Evolutionary conservation across 1,284 basidiomycete genomes (phyloP), one percentile per base, ranked within the genome.

Genomic region (Cryptococcus sp.): DNA sequence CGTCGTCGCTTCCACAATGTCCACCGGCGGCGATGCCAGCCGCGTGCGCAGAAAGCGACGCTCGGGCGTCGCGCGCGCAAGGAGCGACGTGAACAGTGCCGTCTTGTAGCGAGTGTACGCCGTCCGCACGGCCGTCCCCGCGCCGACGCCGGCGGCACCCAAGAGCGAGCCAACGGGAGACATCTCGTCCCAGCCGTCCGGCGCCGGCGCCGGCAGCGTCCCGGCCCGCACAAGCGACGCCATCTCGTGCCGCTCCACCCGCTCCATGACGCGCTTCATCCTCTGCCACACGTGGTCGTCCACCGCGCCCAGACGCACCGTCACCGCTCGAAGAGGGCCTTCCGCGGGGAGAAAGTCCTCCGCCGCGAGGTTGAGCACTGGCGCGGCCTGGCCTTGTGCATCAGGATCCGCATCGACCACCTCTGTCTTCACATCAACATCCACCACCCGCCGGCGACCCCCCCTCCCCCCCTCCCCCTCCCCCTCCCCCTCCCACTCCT

Each of bases 321-420:
- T 73, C 35, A 71, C 55, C 4, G 71, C 66, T 36, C 67, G 63
- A 2, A 73, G 55, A 8, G 51, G 16, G 1, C 67, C 68, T 4
- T 64, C 59, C 1, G 43, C 12, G 2, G 70, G 68, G 8, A 71
- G 42, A 50, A 69, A 69, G n/a, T 61, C 54, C 44, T 68, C 62
- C 0, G 67, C 55, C 1, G 60, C 69, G 1, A 75, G 64, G 56
- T 75, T 75, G 33, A 73, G 63, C 33, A 73, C 43, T 28, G 38
- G 48, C 13, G 38, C 28, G 24, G 28, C 12, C n/a, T 42, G 18
- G 20, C 15, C 48, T 16, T 18, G 7, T 4, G 15, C 37, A 7
- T 23, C 13, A 35, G n/a, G 18, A n/a, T 35, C 33, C 28, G 33
- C 24, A 9, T 52, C 45, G 42, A 36, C 42, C 39, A 16, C 28